phyloP scores from a whole-genome alignment of 2,329 filamentous ascomycete genomes.

The Alternaria arbusti region DNA sequence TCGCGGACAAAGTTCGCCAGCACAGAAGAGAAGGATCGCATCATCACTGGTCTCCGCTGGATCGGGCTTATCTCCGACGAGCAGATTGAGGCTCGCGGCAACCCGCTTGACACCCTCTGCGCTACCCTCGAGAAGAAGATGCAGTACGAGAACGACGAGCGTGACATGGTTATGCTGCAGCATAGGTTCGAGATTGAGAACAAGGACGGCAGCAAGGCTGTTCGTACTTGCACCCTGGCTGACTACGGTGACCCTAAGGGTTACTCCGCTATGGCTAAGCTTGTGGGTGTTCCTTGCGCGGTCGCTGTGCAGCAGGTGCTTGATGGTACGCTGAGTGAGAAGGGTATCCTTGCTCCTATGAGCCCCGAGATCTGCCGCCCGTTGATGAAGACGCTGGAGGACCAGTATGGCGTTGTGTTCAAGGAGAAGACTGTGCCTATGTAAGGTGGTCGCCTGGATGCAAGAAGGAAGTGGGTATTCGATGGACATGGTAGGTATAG shows the following conservation, averaged over 20 bases:
- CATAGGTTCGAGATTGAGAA: constrained; percentile 85
- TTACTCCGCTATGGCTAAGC: constrained; percentile 83
- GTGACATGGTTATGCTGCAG: constrained; percentile 81
- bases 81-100: constrained; percentile 73
- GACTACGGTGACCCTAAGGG: constrained; percentile 83
- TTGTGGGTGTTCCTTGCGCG: constrained; percentile 77
- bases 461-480: background rate
- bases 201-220: constrained; percentile 78
- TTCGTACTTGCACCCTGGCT: constrained; percentile 77
- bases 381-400: constrained; percentile 78
- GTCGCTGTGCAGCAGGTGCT: constrained; percentile 80
- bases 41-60: constrained; percentile 77
- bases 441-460: constrained; percentile 7
- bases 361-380: constrained; percentile 72
- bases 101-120: constrained; percentile 89
- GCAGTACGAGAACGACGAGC: constrained; percentile 81
- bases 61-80: constrained; percentile 71
- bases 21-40: constrained; percentile 71
- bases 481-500: constrained; percentile 1
- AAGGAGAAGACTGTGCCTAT: constrained; percentile 67
- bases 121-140: constrained; percentile 90
- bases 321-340: constrained; percentile 73
- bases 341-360: constrained; percentile 80
- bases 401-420: constrained; percentile 76
- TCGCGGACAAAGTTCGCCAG: constrained; percentile 76